Evolutionary conservation across 805 yeast species (phyloP).

Genomic region (Candida taoyuanica): DNA sequence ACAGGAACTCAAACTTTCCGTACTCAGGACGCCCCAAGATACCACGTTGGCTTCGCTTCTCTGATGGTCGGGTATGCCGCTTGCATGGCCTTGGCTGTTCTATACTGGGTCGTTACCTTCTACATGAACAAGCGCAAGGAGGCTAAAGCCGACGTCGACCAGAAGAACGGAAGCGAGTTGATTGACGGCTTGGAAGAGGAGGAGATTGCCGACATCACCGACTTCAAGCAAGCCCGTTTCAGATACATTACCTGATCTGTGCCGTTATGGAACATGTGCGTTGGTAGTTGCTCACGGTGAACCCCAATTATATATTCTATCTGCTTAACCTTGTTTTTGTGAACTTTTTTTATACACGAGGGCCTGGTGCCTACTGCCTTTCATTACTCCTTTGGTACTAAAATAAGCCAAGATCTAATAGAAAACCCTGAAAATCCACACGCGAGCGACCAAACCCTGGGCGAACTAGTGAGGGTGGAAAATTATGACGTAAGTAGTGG

Average conservation of each 20-base stretch:
- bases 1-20: constrained; percentile 47
- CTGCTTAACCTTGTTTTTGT: no score
- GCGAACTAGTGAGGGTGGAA: no score
- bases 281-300: no score
- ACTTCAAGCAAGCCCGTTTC: constrained; percentile 33
- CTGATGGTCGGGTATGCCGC: constrained; percentile 38
- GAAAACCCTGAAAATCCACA: no score
- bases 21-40: constrained; percentile 37
- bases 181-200: constrained; percentile 29
- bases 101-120: constrained; percentile 30
- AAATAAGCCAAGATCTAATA: no score
- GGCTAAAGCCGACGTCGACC: constrained; percentile 3
- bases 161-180: constrained; percentile 4
- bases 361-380: no score
- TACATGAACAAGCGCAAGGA: constrained; percentile 32
- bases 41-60: constrained; percentile 40
- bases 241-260: constrained; percentile 29
- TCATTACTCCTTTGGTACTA: no score
- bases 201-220: constrained; percentile 37
- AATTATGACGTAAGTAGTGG: no score
- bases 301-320: no score
- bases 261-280: no score
- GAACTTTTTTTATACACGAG: no score
- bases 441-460: no score
- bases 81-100: constrained; percentile 34